These are phyloP conservation scores for Erythrophleum ivorense DNA, from an alignment of 331 rosid genomes.

Conservation along the genomic window DNA sequence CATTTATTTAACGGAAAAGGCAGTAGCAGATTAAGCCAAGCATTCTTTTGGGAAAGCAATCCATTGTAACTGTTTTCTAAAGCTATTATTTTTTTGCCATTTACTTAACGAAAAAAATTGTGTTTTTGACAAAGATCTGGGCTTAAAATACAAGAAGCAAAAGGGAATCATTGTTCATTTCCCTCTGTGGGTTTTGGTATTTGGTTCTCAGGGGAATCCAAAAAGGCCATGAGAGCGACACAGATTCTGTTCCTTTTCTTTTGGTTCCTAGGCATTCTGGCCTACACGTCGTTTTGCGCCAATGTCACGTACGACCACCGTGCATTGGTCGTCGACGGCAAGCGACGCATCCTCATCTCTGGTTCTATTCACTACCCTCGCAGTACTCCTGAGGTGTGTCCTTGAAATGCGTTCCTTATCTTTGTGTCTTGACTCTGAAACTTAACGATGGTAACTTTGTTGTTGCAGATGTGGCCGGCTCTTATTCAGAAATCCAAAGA, in stretches of 20 bases:
- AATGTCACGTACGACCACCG: conserved; percentile 85
- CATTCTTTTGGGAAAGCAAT: conserved; percentile 43
- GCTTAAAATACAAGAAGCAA: conserved; percentile 24
- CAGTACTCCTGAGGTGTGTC: conserved; percentile 81
- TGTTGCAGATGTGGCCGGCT: conserved; percentile 94
- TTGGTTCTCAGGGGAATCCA: neutral
- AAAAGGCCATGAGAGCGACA: conserved; percentile 51
- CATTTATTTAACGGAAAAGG: neutral
- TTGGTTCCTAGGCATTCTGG: conserved; percentile 53
- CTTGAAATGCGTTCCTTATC: conserved; percentile 8
- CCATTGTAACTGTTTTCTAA: neutral
- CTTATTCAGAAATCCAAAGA: conserved; percentile 88
- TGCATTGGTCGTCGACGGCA: conserved; percentile 84
- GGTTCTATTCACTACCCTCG: conserved; percentile 99
- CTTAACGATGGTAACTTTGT: conserved; percentile 11
- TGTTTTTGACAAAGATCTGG: neutral
- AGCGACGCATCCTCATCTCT: conserved; percentile 74
- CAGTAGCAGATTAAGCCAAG: neutral
- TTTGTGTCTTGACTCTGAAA: neutral
- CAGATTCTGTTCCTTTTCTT: conserved; percentile 42
- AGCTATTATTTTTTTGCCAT: neutral
- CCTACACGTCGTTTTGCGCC: conserved; percentile 48
- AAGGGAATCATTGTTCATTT: conserved; percentile 20
- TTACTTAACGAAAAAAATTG: conserved; percentile 36
- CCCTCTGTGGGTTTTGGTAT: conserved; percentile 5